Conservation (phyloP, 225 moss, liverwort and hornwort species). For the Sphagnum tenellum region DNA sequence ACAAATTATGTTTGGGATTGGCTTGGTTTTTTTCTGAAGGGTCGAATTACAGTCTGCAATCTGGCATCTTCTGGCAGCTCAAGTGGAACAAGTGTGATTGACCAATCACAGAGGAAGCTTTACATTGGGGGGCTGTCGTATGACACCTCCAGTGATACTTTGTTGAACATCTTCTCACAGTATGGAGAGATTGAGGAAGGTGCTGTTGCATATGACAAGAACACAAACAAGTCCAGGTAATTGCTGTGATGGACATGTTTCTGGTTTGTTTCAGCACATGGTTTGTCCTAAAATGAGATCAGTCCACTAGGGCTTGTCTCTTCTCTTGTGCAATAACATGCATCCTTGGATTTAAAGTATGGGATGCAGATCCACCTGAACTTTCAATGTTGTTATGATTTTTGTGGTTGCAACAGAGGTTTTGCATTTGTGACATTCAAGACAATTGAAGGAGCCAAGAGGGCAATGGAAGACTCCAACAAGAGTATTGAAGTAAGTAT, state of each 20-base stretch:
- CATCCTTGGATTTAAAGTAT: too few relatives aligned
- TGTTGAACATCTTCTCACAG: slow-evolving; percentile 87
- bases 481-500: slow-evolving; percentile 82
- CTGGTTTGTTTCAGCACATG: too few relatives aligned
- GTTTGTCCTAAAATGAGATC: too few relatives aligned
- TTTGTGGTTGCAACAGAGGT: slow-evolving; percentile 46
- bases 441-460: slow-evolving; percentile 74
- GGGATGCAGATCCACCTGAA: too few relatives aligned
- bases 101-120: slow-evolving; percentile 89
- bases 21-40: slow-evolving; percentile 28
- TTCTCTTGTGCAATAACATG: too few relatives aligned
- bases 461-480: slow-evolving; percentile 86
- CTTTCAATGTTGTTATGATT: not conserved
- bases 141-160: slow-evolving; percentile 83
- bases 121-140: slow-evolving; percentile 94
- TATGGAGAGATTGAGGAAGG: slow-evolving; percentile 99
- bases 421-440: slow-evolving; percentile 97
- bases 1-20: too few relatives aligned
- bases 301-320: too few relatives aligned
- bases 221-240: slow-evolving; percentile 94
- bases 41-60: slow-evolving; percentile 94
- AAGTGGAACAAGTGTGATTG: slow-evolving; percentile 54
- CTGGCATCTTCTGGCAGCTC: slow-evolving; percentile 88
- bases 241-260: too few relatives aligned
- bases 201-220: slow-evolving; percentile 94